Percentiles rank a stretch among this genome's conserved stretches.
Conservation (phyloP, 192 early-diverging fungal genomes). For the Coemansia guatemalensis region DNA sequence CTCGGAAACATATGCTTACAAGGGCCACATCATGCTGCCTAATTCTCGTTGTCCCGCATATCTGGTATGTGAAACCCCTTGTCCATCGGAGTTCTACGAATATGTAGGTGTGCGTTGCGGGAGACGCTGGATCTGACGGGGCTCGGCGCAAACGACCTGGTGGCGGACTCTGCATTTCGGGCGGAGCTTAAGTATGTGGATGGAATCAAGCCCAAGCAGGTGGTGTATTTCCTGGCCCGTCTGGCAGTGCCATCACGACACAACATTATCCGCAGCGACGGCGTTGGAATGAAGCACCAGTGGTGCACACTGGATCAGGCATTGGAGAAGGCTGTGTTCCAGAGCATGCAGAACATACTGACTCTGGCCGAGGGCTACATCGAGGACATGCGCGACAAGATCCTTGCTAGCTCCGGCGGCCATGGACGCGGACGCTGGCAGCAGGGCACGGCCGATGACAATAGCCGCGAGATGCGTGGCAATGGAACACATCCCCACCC, state of each 20-base stretch:
- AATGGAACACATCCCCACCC: neutral
- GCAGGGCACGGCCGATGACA: constrained; percentile 42
- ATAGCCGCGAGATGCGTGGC: constrained; percentile 22
- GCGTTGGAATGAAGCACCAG: constrained; percentile 67
- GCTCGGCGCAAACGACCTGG: constrained; percentile 66
- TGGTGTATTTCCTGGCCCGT: constrained; percentile 78
- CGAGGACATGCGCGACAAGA: constrained; percentile 54
- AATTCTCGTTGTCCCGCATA: neutral
- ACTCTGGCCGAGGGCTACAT: constrained; percentile 66
- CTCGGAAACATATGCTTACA: neutral
- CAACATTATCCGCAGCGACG: constrained; percentile 52
- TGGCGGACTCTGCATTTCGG: constrained; percentile 69
- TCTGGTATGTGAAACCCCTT: neutral
- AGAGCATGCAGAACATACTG: constrained; percentile 83
- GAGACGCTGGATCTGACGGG: constrained; percentile 74
- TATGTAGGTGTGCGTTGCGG: constrained; percentile 73
- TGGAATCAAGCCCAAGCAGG: constrained; percentile 78
- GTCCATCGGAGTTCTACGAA: neutral
- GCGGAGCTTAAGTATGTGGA: constrained; percentile 81
- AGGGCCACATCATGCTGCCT: neutral
- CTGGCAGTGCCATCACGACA: constrained; percentile 60
- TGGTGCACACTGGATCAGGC: constrained; percentile 73
- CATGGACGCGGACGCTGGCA: constrained; percentile 39
- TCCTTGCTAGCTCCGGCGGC: constrained; percentile 17
- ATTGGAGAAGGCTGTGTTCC: constrained; percentile 65